Percentiles rank a stretch among this genome's conserved stretches.
phyloP scores from a whole-genome alignment of 2,329 filamentous ascomycete species.

The Magnaporthiopsis rhizophila region DNA sequence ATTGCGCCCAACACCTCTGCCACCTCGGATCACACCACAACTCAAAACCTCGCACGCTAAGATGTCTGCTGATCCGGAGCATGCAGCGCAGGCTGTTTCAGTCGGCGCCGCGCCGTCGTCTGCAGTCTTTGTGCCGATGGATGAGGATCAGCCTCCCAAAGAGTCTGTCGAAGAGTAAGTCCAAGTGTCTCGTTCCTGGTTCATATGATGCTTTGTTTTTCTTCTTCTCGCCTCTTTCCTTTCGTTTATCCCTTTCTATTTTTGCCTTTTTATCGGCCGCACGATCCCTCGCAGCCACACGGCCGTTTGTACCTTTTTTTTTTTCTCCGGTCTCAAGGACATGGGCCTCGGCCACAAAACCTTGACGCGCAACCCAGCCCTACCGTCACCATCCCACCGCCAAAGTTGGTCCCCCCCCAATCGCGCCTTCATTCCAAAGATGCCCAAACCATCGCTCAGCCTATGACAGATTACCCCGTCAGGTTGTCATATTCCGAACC shows the following conservation, averaged over 20 bases:
- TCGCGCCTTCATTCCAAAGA: background rate
- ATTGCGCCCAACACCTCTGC: background rate
- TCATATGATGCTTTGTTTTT: background rate
- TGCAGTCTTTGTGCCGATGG: background rate
- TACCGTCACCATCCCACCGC: background rate
- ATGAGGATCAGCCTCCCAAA: background rate
- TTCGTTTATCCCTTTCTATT: conserved; percentile 8
- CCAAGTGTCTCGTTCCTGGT: background rate
- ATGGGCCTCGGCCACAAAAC: background rate
- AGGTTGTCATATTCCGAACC: background rate
- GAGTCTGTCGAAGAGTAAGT: background rate
- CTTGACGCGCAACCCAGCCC: background rate
- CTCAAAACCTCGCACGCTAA: background rate
- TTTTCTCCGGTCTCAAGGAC: background rate
- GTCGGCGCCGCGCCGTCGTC: background rate
- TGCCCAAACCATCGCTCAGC: background rate
- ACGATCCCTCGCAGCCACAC: background rate
- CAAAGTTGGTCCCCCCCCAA: background rate
- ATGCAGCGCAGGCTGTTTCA: background rate
- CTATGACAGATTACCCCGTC: background rate
- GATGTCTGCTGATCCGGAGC: background rate
- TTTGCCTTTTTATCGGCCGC: background rate
- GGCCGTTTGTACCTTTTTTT: background rate
- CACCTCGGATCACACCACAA: background rate
- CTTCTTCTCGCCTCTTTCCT: conserved; percentile 10